Evolutionary conservation across 148 eudicot species (phyloP).

Genomic region (Amaranthus hypochondriacus): DNA sequence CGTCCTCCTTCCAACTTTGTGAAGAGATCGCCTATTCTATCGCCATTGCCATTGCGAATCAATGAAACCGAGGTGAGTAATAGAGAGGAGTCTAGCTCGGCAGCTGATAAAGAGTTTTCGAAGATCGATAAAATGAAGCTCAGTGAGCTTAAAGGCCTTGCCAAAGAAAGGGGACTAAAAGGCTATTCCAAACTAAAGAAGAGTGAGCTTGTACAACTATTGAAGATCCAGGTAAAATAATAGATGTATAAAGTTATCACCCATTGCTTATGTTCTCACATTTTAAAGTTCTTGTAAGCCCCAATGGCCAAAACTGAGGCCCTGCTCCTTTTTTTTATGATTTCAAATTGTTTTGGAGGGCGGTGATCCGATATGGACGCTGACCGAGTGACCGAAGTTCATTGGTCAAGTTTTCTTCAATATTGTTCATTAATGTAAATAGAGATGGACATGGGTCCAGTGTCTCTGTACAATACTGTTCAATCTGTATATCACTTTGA

Average conservation of each 20-base stretch:
- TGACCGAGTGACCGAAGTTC: not conserved
- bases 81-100: slow-evolving; percentile 12
- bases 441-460: not conserved
- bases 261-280: not conserved
- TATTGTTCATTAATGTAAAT: not conserved
- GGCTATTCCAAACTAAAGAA: slow-evolving; percentile 70
- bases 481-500: not conserved
- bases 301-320: too few species aligned
- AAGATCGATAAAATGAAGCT: slow-evolving; percentile 48
- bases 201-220: slow-evolving; percentile 44
- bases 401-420: not conserved
- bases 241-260: not conserved
- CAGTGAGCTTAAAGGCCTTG: slow-evolving; percentile 47
- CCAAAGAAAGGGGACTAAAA: slow-evolving; percentile 51
- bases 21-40: slow-evolving; percentile 56
- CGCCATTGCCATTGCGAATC: slow-evolving; percentile 22
- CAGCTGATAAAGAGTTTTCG: not conserved
- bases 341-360: not conserved
- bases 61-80: slow-evolving; percentile 11
- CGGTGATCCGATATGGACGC: not conserved
- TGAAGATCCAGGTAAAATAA: slow-evolving; percentile 16
- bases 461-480: not conserved
- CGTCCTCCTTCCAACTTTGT: slow-evolving; percentile 51
- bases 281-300: not conserved
- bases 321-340: not conserved